Conservation (phyloP, 2,329 filamentous ascomycete species). For the Fusarium algeriense region DNA sequence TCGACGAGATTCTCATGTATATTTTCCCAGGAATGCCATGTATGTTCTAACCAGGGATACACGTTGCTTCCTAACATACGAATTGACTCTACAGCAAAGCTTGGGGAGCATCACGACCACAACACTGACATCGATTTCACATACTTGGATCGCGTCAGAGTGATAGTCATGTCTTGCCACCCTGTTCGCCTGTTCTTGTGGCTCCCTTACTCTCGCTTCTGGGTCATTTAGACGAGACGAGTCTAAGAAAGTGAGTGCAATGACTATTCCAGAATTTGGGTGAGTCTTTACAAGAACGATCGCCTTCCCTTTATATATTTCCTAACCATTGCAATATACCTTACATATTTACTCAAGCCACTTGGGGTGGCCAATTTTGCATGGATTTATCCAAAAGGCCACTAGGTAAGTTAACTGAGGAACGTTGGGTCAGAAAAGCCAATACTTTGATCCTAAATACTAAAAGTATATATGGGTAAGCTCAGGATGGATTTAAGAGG, state of each 20-base stretch:
- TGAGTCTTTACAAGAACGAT: neutral
- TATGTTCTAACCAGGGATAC: no score
- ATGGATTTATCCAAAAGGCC: no score
- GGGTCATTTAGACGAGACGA: neutral
- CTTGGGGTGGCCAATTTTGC: neutral
- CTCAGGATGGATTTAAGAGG: no score
- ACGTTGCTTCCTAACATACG: neutral
- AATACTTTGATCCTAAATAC: no score
- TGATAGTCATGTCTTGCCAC: no score
- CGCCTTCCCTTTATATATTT: neutral
- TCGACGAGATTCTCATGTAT: no score
- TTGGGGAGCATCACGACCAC: neutral
- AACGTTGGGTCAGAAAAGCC: no score
- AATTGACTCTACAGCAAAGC: neutral
- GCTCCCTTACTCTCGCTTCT: neutral
- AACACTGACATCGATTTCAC: neutral
- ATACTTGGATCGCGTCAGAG: neutral
- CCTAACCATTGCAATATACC: neutral
- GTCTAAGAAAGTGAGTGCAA: neutral
- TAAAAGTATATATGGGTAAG: no score
- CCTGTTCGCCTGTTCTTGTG: neutral
- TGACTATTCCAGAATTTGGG: neutral
- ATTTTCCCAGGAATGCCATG: no score
- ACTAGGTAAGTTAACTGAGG: no score
- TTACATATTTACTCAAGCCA: neutral